phyloP scores from a whole-genome alignment of 2,329 filamentous ascomycete genomes.

The Delphinella strobiligena region DNA sequence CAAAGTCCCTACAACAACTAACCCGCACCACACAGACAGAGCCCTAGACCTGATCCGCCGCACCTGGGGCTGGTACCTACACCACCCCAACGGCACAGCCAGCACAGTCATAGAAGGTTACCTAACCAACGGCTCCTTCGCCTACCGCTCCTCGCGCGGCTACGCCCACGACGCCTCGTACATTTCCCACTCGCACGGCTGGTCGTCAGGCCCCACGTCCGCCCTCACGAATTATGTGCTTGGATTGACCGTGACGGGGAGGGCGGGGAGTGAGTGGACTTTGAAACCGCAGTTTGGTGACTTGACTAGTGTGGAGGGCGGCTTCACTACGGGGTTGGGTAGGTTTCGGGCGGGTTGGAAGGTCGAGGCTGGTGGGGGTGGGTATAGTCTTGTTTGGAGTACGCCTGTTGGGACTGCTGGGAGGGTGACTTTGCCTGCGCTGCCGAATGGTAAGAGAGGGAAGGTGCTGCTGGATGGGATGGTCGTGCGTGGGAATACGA shows the following conservation, averaged over 20 bases:
- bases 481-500: conserved; percentile 4
- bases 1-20: background rate
- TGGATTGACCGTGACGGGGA: conserved; percentile 29
- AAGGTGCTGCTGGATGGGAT: conserved; percentile 4
- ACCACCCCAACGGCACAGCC: conserved; percentile 44
- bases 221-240: conserved; percentile 32
- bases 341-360: conserved; percentile 27
- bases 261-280: conserved; percentile 29
- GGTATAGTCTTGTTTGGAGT: conserved; percentile 13
- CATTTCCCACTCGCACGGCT: conserved; percentile 19
- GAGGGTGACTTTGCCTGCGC: conserved; percentile 17
- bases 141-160: conserved; percentile 29
- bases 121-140: conserved; percentile 42
- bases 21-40: conserved; percentile 19
- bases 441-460: conserved; percentile 3
- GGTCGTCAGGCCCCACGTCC: conserved; percentile 26
- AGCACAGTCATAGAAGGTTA: conserved; percentile 51
- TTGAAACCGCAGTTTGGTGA: conserved; percentile 33
- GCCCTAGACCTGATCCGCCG: conserved; percentile 44
- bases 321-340: conserved; percentile 35
- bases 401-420: conserved; percentile 22
- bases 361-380: conserved; percentile 11
- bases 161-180: conserved; percentile 18
- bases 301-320: conserved; percentile 29
- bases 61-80: conserved; percentile 50